Evolutionary conservation across 352 stramenopile genomes (phyloP).

Genomic region (Phytophthora hybrid): DNA sequence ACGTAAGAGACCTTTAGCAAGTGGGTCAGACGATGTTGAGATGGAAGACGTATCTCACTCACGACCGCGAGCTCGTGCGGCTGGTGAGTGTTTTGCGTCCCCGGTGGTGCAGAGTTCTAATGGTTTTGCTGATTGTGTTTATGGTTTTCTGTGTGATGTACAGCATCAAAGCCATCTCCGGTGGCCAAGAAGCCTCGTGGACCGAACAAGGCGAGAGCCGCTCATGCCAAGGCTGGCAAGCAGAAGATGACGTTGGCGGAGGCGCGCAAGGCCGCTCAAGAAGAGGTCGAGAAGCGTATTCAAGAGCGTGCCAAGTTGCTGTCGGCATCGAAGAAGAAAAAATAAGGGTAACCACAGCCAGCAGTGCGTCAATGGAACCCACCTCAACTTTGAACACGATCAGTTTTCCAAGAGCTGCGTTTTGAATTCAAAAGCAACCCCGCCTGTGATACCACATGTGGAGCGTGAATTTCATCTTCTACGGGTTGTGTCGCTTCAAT

Average conservation of each 20-base stretch:
- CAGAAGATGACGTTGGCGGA: slow-evolving; percentile 70
- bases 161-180: slow-evolving; percentile 45
- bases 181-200: slow-evolving; percentile 64
- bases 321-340: slow-evolving; percentile 74
- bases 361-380: not conserved
- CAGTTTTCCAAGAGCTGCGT: slow-evolving; percentile 8
- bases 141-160: slow-evolving; percentile 20
- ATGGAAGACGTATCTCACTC: slow-evolving; percentile 61
- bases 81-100: slow-evolving; percentile 45
- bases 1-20: slow-evolving; percentile 56
- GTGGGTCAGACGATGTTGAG: slow-evolving; percentile 54
- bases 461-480: too few relatives aligned
- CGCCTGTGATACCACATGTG: too few relatives aligned
- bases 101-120: slow-evolving; percentile 20
- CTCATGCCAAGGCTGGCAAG: slow-evolving; percentile 24
- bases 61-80: slow-evolving; percentile 35
- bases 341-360: slow-evolving; percentile 36
- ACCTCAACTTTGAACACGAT: slow-evolving; percentile 19
- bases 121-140: slow-evolving; percentile 38
- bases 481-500: too few relatives aligned
- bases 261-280: slow-evolving; percentile 71
- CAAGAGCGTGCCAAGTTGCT: slow-evolving; percentile 69
- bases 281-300: slow-evolving; percentile 74
- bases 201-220: slow-evolving; percentile 44
- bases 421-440: not conserved